Evolutionary conservation across 805 yeast genomes (phyloP), one percentile per base, ranked within the genome.

Genomic region (Wickerhamomyces canadensis): DNA sequence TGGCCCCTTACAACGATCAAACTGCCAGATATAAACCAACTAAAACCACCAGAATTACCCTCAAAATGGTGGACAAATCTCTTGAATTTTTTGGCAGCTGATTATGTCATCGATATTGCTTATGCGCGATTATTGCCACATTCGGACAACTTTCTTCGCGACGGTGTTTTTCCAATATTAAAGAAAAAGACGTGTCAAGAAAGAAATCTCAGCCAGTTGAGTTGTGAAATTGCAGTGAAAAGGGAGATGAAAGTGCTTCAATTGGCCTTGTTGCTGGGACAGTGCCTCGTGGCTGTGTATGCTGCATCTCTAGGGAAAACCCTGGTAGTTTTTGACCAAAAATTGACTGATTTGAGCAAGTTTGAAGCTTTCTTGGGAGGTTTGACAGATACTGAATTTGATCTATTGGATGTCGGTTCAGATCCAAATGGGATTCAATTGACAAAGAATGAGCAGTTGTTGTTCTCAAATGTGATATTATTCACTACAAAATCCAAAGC

Each of bases 401-500:
- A 22, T 9, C 15, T 29, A 19, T 29, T 29, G 6, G n/a, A n/a
- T n/a, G n/a, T n/a, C n/a, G n/a, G n/a, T n/a, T n/a, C n/a, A n/a
- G n/a, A n/a, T n/a, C n/a, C n/a, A n/a, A n/a, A n/a, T n/a, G n/a
- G n/a, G n/a, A n/a, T n/a, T n/a, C n/a, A n/a, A n/a, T n/a, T n/a
- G n/a, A n/a, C n/a, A n/a, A 31, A 23, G 7, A 31, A 31, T 22
- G 34, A 29, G 19, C 12, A 13, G 8, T 68, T 70, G 42, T 34
- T 57, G 11, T 80, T 67, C 49, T 78, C 78, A 45, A 77, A 79
- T 48, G 44, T 83, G 37, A 53, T 84, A 19, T 40, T 84, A 15
- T 66, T 80, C 33, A 88, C 91, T 13, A 62, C 75, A 6, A 70
- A 75, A 43, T 63, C 72, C 30, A 77, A 29, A 19, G 18, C 32